Base-by-base conservation (phyloP, 345 rosid species). In the Melastoma malabathricum region DNA sequence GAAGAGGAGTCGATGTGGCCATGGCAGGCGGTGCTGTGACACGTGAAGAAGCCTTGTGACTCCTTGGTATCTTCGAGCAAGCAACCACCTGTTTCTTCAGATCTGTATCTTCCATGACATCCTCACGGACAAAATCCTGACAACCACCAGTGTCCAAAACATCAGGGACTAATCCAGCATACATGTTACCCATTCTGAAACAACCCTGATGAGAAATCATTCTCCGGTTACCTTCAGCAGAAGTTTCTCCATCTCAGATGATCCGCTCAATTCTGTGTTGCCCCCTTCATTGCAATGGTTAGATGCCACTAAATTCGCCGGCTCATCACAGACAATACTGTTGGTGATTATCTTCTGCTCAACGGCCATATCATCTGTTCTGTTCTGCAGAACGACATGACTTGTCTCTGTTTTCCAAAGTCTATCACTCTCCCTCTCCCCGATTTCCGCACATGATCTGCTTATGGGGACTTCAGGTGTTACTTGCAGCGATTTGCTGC, bases 71-170 rank as follows among this genome's bases (percentile, higher is more conserved):
- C 62, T 62, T 70, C 10, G 63, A 58, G 13, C 59, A 60, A 18
- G 52, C 46, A 27, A 48, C 60, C 54, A 55, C 48, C 39, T 45
- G 51, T 19, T 67, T 72, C 55, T 75, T 75, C 60, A 2, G 38
- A 31, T 31, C 7, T 31, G 38, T 31, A 31, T 31, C 38, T 31
- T 31, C 38, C 2, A 9, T 5, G 38, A 31, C 38, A 2, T 31
- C 38, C 38, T 31, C 10, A 9, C 7, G 38, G 38, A 31, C 38
- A 7, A 2, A 31, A 31, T 31, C 10, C 38, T 31, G 38, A 5
- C 38, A 31, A 31, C 38, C 7, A 31, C 6, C 38, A 31, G 7
- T 31, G 38, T 31, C 38, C 9, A 31, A 31, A 31, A 31, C 10
- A 7, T 31, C 6, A 5, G 6, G 38, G 10, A 31, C 38, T 31